Evolutionary conservation across 495 filamentous ascomycete species (phyloP).

Genomic region (Aspergillus funiculosus): DNA sequence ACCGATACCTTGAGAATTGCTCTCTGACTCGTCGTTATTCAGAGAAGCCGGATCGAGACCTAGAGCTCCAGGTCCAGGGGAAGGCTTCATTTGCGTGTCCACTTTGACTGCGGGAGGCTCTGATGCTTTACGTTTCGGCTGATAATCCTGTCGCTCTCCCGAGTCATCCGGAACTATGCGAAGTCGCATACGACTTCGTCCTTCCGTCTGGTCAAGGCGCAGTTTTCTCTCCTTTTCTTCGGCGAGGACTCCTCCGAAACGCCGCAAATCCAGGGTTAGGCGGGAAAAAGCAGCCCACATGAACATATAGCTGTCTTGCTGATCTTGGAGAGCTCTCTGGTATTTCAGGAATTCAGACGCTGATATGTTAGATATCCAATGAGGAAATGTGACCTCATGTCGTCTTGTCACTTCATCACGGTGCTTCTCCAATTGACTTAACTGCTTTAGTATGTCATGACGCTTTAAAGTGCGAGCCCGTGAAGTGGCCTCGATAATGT

Average conservation of each 20-base stretch:
- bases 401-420: slow-evolving; percentile 65
- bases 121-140: slow-evolving; percentile 70
- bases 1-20: slow-evolving; percentile 31
- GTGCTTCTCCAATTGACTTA: slow-evolving; percentile 61
- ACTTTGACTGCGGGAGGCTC: slow-evolving; percentile 39
- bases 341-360: slow-evolving; percentile 86
- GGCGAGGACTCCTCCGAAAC: slow-evolving; percentile 74
- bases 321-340: slow-evolving; percentile 79
- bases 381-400: slow-evolving; percentile 75
- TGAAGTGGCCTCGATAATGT: slow-evolving; percentile 64
- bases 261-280: slow-evolving; percentile 64
- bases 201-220: slow-evolving; percentile 93
- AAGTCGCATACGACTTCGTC: slow-evolving; percentile 88
- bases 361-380: slow-evolving; percentile 93
- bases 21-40: slow-evolving; percentile 26
- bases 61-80: slow-evolving; percentile 30
- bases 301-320: slow-evolving; percentile 78
- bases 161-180: slow-evolving; percentile 73
- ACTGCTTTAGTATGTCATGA: slow-evolving; percentile 73
- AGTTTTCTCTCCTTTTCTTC: slow-evolving; percentile 62
- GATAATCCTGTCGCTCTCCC: slow-evolving; percentile 65
- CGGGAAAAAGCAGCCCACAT: slow-evolving; percentile 65
- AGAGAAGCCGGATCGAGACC: slow-evolving; percentile 31
- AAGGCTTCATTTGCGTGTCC: slow-evolving; percentile 30
- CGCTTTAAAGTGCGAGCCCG: slow-evolving; percentile 63